phyloP scores from a whole-genome alignment of 1,139 yeast species.

The Hanseniaspora uvarum region DNA sequence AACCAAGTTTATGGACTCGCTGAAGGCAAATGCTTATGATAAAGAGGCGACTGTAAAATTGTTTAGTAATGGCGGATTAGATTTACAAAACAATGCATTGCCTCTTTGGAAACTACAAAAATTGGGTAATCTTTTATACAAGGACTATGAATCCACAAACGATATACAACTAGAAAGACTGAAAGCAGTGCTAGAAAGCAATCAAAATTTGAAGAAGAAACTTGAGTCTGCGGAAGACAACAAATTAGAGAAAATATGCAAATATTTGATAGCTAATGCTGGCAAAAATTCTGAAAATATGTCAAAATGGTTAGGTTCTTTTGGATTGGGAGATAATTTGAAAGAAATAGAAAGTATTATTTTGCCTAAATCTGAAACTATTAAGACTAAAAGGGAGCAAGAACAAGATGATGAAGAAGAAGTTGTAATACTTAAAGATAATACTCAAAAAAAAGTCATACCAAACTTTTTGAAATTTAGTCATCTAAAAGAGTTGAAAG shows the following conservation, averaged over 20 bases:
- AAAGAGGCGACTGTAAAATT: background rate
- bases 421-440: constrained; percentile 1
- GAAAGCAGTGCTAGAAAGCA: background rate
- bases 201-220: background rate
- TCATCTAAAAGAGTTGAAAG: background rate
- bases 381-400: background rate
- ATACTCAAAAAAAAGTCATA: background rate
- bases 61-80: constrained; percentile 3
- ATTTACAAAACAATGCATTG: constrained; percentile 3
- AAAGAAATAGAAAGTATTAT: background rate
- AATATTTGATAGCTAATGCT: constrained; percentile 1
- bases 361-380: background rate
- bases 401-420: constrained; percentile 17
- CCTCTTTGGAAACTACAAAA: constrained; percentile 15
- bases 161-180: constrained; percentile 3
- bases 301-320: constrained; percentile 2
- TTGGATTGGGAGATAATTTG: background rate
- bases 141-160: constrained; percentile 10
- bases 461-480: constrained; percentile 8
- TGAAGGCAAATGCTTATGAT: background rate
- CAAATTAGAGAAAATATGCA: constrained; percentile 7
- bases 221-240: background rate
- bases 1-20: background rate
- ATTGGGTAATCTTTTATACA: background rate
- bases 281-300: background rate